A percentile compares a stretch with the other conserved stretches of the same genome.
These are phyloP conservation scores for Dendrobium nobile DNA, from an alignment of 106 monocot genomes.

Conservation along the genomic window DNA sequence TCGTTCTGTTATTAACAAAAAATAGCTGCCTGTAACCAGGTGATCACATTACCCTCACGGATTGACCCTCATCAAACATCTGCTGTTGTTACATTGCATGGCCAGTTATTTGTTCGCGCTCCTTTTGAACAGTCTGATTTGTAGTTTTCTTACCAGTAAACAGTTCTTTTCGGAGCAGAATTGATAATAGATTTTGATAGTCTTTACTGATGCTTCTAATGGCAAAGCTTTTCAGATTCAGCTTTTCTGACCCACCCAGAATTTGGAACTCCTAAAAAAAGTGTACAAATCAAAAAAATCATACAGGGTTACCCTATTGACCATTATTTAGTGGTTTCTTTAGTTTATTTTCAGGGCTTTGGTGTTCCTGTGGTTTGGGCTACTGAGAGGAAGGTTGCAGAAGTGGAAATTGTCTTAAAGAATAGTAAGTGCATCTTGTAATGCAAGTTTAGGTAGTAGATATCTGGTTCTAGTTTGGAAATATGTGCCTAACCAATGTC, in stretches of 20 bases:
- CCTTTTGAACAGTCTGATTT: slow-evolving; percentile 47
- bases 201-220: not conserved
- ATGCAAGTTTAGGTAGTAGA: too few relatives aligned
- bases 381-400: too few relatives aligned
- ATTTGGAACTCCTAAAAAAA: not conserved
- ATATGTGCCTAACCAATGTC: too few relatives aligned
- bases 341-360: too few relatives aligned
- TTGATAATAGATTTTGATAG: not conserved
- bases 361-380: too few relatives aligned
- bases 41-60: slow-evolving; percentile 61
- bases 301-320: not conserved
- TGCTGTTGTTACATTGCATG: slow-evolving; percentile 72
- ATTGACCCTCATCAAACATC: slow-evolving; percentile 76
- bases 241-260: too few relatives aligned
- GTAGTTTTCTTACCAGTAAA: not conserved
- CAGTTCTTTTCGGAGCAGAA: too few relatives aligned
- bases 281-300: not conserved
- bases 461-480: too few relatives aligned
- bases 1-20: too few relatives aligned
- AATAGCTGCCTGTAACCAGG: slow-evolving; percentile 20
- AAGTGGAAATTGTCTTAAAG: too few relatives aligned
- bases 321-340: too few relatives aligned
- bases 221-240: not conserved
- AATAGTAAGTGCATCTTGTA: too few relatives aligned
- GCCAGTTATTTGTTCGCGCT: slow-evolving; percentile 70